phyloP scores from a whole-genome alignment of 495 filamentous ascomycete genomes.

The Penicillium flavigenum region DNA sequence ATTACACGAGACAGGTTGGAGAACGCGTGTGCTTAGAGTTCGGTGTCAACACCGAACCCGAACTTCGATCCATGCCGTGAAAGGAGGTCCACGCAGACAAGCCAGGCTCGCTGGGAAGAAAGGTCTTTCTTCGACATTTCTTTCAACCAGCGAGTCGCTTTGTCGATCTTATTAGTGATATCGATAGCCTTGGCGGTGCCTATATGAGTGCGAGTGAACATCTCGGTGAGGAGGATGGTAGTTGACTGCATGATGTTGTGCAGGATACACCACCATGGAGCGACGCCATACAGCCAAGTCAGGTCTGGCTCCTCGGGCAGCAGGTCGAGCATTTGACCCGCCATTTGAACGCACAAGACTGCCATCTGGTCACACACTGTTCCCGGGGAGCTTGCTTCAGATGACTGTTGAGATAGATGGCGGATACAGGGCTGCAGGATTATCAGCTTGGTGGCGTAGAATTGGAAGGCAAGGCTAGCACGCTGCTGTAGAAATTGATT shows the following conservation, averaged over 20 bases:
- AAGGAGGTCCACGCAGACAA: slow-evolving; percentile 27
- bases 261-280: slow-evolving; percentile 61
- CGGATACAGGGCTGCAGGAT: slow-evolving; percentile 60
- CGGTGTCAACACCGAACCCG: slow-evolving; percentile 8
- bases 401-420: slow-evolving; percentile 31
- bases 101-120: slow-evolving; percentile 47
- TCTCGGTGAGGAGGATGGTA: slow-evolving; percentile 55
- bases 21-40: neutral
- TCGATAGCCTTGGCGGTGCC: slow-evolving; percentile 32
- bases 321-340: slow-evolving; percentile 47
- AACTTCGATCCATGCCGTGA: slow-evolving; percentile 18
- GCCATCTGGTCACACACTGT: slow-evolving; percentile 51
- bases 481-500: slow-evolving; percentile 35
- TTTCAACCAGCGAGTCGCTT: slow-evolving; percentile 49
- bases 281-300: slow-evolving; percentile 42
- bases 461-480: slow-evolving; percentile 48
- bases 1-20: neutral
- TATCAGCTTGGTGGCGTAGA: slow-evolving; percentile 55
- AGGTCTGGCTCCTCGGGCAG: slow-evolving; percentile 40
- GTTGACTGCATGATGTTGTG: slow-evolving; percentile 61
- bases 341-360: slow-evolving; percentile 49
- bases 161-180: slow-evolving; percentile 45
- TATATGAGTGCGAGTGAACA: slow-evolving; percentile 45
- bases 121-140: slow-evolving; percentile 46
- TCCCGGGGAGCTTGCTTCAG: slow-evolving; percentile 1